Base-by-base conservation (phyloP, 2,329 filamentous ascomycete genomes). In the Aspergillus quadricinctus region DNA sequence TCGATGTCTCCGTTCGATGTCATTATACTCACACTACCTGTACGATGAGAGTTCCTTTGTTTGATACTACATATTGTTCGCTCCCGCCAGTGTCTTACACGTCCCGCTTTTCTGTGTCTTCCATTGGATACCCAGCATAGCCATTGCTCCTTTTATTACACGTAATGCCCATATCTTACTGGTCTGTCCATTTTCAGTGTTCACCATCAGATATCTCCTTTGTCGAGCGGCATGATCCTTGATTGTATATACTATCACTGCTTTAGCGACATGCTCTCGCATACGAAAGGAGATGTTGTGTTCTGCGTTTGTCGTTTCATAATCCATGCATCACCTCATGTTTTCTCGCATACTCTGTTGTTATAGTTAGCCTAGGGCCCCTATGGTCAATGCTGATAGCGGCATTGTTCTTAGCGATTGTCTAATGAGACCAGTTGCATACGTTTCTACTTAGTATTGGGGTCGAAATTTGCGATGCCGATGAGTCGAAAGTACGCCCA, bases 81-180 rank as follows among this genome's bases (percentile, higher is more conserved):
- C 41, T 21, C 17, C 40, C 23, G 4, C 11, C 11, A 27, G 43
- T 46, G 10, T 46, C 21, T 25, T 11, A 23, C 43, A 21, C 5
- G 43, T 46, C 23, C 21, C 43, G 43, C 21, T 54, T 49, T 50
- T 57, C 57, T 62, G 53, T 54, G 55, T 54, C 50, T 52, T 59
- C 54, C 53, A 59, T 62, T 46, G 68, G 68, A 71, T 72, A 72
- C 69, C 69, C 69, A 64, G 56, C 61, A 60, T 66, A 66, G 64
- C 64, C 65, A 61, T 55, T 57, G 49, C 25, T 25, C 40, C 37
- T 31, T 48, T 25, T 8, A 23, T 11, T 19, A 19, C 21, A 19
- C 8, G 10, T 7, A 14, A 37, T 17, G 31, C 14, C 41, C 41
- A 4, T 14, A 45, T 4, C 1, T 50, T 52, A 49, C 49, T 50